These are phyloP conservation scores for Aphanomyces cochlioides DNA, from an alignment of 352 stramenopile genomes.

Conservation along the genomic window DNA sequence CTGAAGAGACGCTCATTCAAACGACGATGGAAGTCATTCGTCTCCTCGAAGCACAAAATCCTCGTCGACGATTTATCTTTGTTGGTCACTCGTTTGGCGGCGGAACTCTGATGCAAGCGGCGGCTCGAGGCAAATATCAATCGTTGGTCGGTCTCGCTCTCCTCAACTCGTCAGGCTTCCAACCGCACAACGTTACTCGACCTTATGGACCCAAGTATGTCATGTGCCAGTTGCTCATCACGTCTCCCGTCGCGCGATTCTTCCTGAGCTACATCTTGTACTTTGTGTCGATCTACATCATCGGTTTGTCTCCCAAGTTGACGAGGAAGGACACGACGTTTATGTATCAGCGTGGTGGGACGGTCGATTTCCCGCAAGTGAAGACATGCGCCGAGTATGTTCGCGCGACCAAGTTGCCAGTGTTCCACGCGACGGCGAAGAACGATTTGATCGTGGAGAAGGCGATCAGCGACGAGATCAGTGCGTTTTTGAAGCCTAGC, in stretches of 20 bases:
- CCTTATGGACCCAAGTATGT: background rate
- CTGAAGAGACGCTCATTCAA: background rate
- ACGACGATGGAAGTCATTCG: background rate
- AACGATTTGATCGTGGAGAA: constrained; percentile 22
- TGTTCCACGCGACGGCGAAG: background rate
- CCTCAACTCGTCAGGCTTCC: constrained; percentile 1
- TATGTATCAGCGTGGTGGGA: constrained; percentile 11
- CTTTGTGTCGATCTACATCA: background rate
- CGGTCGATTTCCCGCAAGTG: background rate
- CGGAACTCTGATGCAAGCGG: constrained; percentile 5
- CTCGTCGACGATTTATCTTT: background rate
- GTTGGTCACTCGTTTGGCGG: constrained; percentile 22
- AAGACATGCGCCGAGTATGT: background rate
- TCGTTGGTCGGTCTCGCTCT: constrained; percentile 11
- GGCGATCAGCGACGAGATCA: constrained; percentile 9
- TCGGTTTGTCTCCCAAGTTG: background rate
- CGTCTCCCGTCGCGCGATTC: background rate
- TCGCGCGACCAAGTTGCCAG: background rate
- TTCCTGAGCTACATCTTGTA: background rate
- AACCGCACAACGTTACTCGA: background rate
- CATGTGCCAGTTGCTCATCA: background rate
- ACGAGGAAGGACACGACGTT: constrained; percentile 4
- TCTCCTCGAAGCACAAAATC: background rate
- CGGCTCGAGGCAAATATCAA: background rate
- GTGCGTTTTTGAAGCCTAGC: background rate